Evolutionary conservation across 148 eudicot genomes (phyloP), one percentile per base, ranked within the genome.

Genomic region (Rhododendron mucronatum): DNA sequence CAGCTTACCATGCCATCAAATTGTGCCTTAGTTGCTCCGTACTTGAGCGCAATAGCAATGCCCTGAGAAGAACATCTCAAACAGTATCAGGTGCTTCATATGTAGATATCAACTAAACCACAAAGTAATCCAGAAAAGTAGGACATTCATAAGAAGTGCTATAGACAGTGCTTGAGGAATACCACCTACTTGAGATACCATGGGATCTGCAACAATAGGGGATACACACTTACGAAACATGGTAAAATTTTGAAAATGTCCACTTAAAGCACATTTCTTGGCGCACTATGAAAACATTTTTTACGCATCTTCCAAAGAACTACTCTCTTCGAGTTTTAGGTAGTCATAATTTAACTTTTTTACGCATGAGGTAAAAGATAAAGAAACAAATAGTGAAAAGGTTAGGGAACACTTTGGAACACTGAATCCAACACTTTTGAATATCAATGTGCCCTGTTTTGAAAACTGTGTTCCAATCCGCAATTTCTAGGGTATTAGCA

Each of bases 11-110:
- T 97, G 89, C 96, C 93, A 86, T 97, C 99, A 86, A 97, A 97
- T 63, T 94, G 98, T 82, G 94, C 95, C 91, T 97, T 97, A 26
- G 99, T 97, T 85, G 99, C 99, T 87, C 98, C 99, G 90, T 98
- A 97, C 90, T 97, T 95, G 81, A 97, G 88, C n/a, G 98, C 99
- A 87, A 97, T 78, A 76, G 99, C 98, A 88, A 97, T 95, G 84
- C 99, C 99, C 99, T 97, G 91, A 77, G 63, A 28, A 65, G 16
- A 41, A 82, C 30, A 65, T 55, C 21, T 41, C 23, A 78, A 83
- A 67, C 18, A 57, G 28, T 55, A 59, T 55, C 41, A 77, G 59
- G 47, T n/a, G 21, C 23, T 20, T 30, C 12, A 51, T 7, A 84
- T 7, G 26, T 18, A 15, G 15, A 26, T 10, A 67, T 69, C 18